A percentile compares a stretch with the other conserved stretches of the same genome.
phyloP scores from a whole-genome alignment of 2,329 filamentous ascomycete genomes.

The Plectosphaerella plurivora region DNA sequence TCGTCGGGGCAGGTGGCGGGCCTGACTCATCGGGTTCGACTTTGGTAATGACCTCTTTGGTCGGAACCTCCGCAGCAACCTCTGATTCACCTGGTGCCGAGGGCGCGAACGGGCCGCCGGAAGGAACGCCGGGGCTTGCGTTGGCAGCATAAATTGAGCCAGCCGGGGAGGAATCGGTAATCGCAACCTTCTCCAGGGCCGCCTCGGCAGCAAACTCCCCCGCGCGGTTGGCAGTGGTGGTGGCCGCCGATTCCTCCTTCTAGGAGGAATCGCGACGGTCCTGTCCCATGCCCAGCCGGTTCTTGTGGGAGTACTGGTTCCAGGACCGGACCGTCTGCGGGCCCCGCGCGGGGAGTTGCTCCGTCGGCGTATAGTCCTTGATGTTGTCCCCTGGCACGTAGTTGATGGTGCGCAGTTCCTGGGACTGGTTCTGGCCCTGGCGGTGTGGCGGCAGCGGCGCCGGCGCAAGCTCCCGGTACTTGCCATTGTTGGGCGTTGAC shows the following conservation, averaged over 20 bases:
- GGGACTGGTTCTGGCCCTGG: slow-evolving; percentile 38
- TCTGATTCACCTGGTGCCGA: no score
- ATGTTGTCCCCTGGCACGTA: slow-evolving; percentile 52
- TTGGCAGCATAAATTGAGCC: no score
- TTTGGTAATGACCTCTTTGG: no score
- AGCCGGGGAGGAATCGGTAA: no score
- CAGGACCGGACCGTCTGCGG: slow-evolving; percentile 55
- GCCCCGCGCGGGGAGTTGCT: slow-evolving; percentile 50
- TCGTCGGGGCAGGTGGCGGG: no score
- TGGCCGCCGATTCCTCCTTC: not conserved
- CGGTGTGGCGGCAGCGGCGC: slow-evolving; percentile 50
- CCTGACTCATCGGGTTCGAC: no score
- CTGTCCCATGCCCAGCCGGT: slow-evolving; percentile 30
- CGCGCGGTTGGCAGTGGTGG: not conserved
- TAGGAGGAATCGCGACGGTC: slow-evolving; percentile 13
- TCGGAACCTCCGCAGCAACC: no score
- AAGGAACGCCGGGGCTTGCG: no score
- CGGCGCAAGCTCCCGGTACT: slow-evolving; percentile 54
- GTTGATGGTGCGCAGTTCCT: slow-evolving; percentile 54
- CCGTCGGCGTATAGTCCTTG: slow-evolving; percentile 52
- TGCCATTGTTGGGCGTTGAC: slow-evolving; percentile 11
- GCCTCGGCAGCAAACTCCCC: no score
- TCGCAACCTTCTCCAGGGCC: no score
- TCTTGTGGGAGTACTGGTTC: slow-evolving; percentile 27
- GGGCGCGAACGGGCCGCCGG: no score